Evolutionary conservation across 2,329 filamentous ascomycete genomes (phyloP), one percentile per base, ranked within the genome.

Genomic region (Diplocarpon rosae): DNA sequence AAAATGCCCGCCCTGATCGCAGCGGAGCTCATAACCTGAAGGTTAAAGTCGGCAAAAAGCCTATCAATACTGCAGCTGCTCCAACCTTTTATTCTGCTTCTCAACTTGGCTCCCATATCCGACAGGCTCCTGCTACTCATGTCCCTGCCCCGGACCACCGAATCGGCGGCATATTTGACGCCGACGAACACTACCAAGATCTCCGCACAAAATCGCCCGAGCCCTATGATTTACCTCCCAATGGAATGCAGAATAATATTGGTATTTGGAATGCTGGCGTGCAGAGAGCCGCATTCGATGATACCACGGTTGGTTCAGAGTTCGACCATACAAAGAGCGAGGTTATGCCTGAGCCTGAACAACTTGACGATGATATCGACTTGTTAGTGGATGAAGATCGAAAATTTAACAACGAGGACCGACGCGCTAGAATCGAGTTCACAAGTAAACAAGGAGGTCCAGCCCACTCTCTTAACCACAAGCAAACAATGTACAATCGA

Each of bases 311-410:
- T 11, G 37, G 13, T 8, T 42, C 41, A 4, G 39, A 42, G 15
- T 43, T 47, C 12, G 47, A 50, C 9, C 31, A 34, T 13, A 47
- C 47, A 17, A 34, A 35, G 34, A 50, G 47, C 16, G 37, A 44
- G n/a, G 20, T 41, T 20, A 14, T 15, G 13, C 20, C 30, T 16
- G 32, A 30, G 12, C 33, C n/a, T 20, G 14, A 29, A 34, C n/a
- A 27, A 15, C 17, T 34, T n/a, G 40, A 39, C 11, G 37, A 41
- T 10, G 37, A 39, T 9, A 24, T 36, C n/a, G 33, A 39, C 15
- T 27, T 34, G 29, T 37, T 33, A 2, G 15, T 13, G 17, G 38
- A 40, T 24, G 31, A 36, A 3, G 39, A 24, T n/a, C 20, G 34
- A 13, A n/a, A 2, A 17, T 35, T 34, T 13, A 16, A 13, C 5